phyloP scores from a whole-genome alignment of 73 alveolate species.

The Symbiodinium natans region DNA sequence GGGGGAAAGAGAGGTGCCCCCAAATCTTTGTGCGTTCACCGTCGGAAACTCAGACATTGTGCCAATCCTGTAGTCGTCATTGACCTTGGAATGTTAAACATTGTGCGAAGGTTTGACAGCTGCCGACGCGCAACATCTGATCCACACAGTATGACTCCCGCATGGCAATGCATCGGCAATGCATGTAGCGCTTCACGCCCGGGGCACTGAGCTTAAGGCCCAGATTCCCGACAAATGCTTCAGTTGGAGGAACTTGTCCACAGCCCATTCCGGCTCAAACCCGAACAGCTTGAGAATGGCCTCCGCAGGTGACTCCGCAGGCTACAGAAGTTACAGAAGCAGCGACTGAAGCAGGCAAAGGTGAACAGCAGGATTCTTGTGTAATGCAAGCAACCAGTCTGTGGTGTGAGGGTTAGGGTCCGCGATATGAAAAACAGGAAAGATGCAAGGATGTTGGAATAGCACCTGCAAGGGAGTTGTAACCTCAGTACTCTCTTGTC shows the following conservation, averaged over 20 bases:
- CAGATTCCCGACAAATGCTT: background rate
- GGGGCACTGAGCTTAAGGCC: background rate
- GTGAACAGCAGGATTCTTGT: too few species aligned
- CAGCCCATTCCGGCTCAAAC: constrained; percentile 10
- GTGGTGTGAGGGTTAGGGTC: too few species aligned
- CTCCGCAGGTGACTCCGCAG: too few species aligned
- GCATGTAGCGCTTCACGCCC: background rate
- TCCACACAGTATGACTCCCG: background rate
- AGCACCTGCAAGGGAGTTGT: too few species aligned
- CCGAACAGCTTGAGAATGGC: constrained; percentile 8
- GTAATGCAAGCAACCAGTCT: too few species aligned
- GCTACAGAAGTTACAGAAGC: too few species aligned
- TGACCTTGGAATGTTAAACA: background rate
- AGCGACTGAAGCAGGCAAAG: too few species aligned
- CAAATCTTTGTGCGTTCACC: background rate
- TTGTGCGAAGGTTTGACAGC: too few species aligned
- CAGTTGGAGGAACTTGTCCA: constrained; percentile 23
- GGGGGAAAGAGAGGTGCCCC: background rate
- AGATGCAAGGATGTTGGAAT: too few species aligned
- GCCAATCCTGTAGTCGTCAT: constrained; percentile 8
- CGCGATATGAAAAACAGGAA: too few species aligned
- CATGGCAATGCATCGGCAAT: background rate
- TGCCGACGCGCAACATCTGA: background rate
- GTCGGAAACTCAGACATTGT: constrained; percentile 9
- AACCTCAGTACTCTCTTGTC: too few species aligned